These are phyloP conservation scores for Paraphoma sp. DNA, from an alignment of 2,329 filamentous ascomycete species.

Conservation along the genomic window DNA sequence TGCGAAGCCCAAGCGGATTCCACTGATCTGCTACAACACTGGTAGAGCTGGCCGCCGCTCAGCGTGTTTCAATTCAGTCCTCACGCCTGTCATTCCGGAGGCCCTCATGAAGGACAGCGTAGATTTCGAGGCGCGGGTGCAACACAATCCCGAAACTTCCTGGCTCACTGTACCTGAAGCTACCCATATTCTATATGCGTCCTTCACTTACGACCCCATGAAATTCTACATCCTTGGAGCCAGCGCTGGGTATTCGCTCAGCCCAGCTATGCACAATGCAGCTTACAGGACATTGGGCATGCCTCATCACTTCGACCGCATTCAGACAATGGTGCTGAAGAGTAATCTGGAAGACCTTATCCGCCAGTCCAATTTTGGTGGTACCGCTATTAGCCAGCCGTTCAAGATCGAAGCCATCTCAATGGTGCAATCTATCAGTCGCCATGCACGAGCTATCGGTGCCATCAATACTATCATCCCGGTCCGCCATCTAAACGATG, in stretches of 20 bases:
- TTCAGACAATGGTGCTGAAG: constrained; percentile 66
- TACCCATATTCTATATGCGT: constrained; percentile 69
- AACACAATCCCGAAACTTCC: constrained; percentile 50
- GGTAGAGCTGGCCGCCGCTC: constrained; percentile 68
- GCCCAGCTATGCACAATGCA: constrained; percentile 77
- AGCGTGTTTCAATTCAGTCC: constrained; percentile 68
- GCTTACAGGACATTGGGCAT: constrained; percentile 72
- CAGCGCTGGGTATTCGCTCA: constrained; percentile 75
- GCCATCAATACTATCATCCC: constrained; percentile 79
- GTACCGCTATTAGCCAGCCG: constrained; percentile 73
- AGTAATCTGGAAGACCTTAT: constrained; percentile 65
- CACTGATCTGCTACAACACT: constrained; percentile 70
- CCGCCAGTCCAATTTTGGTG: constrained; percentile 71
- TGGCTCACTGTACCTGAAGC: constrained; percentile 67
- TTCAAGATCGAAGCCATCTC: constrained; percentile 75
- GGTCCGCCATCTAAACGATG: constrained; percentile 64
- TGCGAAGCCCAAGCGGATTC: constrained; percentile 54
- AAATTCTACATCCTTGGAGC: constrained; percentile 77
- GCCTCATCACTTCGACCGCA: constrained; percentile 68
- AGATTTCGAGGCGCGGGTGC: constrained; percentile 46
- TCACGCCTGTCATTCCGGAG: constrained; percentile 67
- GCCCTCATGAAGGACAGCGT: constrained; percentile 45
- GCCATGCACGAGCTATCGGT: constrained; percentile 75
- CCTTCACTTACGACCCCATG: constrained; percentile 71
- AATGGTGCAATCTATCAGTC: constrained; percentile 69